Evolutionary conservation across 192 early-diverging fungal species (phyloP).

Genomic region (Coemansia sp.): DNA sequence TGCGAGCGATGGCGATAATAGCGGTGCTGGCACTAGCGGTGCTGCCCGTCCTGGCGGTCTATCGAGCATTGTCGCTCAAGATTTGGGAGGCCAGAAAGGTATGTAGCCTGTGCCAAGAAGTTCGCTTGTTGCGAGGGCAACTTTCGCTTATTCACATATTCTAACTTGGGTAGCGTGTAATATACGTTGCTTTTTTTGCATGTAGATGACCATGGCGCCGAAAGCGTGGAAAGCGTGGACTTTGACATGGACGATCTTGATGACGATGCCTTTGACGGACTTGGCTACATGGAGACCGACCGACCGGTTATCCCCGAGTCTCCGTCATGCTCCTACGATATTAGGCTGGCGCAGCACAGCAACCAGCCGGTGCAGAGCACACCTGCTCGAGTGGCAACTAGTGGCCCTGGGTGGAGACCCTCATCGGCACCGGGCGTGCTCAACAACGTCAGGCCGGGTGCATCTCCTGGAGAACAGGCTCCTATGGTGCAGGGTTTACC

Average conservation of each 20-base stretch:
- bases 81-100: not conserved
- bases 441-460: not conserved
- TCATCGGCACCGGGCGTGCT: not conserved
- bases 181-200: not conserved
- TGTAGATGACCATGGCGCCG: slow-evolving; percentile 10
- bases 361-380: slow-evolving; percentile 4
- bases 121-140: not conserved
- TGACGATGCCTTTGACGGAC: slow-evolving; percentile 14
- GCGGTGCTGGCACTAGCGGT: not conserved
- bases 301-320: slow-evolving; percentile 38
- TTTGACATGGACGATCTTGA: slow-evolving; percentile 46
- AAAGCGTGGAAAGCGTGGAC: slow-evolving; percentile 15
- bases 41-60: not conserved
- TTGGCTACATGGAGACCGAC: slow-evolving; percentile 40
- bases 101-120: not conserved
- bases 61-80: not conserved
- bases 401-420: not conserved
- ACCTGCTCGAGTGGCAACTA: slow-evolving; percentile 2
- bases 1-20: not conserved
- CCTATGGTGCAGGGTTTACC: not conserved
- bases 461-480: not conserved
- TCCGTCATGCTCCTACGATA: slow-evolving; percentile 9
- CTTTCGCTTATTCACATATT: not conserved
- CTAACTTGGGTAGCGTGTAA: not conserved
- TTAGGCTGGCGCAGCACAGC: slow-evolving; percentile 3